These are phyloP conservation scores for Cadophora malorum DNA, from an alignment of 2,329 filamentous ascomycete genomes.

Conservation along the genomic window DNA sequence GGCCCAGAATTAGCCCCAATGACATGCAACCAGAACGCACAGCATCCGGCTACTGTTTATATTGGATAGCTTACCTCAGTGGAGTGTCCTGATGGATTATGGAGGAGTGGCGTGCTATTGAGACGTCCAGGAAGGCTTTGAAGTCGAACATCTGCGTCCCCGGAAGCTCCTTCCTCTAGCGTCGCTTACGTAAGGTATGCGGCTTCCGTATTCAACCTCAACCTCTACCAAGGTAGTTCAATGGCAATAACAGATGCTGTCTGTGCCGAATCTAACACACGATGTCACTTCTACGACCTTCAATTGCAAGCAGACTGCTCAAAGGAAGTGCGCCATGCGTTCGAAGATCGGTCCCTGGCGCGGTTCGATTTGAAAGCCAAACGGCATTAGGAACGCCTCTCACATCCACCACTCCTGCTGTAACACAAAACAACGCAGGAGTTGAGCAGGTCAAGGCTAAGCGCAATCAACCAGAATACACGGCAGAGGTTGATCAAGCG, in stretches of 20 bases:
- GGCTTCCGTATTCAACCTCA: background rate
- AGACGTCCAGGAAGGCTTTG: conserved; percentile 31
- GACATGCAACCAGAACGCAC: conserved; percentile 7
- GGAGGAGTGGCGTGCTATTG: conserved; percentile 32
- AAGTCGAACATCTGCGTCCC: conserved; percentile 26
- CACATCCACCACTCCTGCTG: conserved; percentile 46
- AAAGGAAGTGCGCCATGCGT: conserved; percentile 52
- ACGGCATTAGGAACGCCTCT: conserved; percentile 50
- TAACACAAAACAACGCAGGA: conserved; percentile 28
- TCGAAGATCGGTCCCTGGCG: conserved; percentile 48
- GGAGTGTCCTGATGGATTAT: conserved; percentile 40
- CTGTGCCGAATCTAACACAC: conserved; percentile 37
- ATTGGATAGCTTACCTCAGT: conserved; percentile 40
- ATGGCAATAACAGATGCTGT: background rate
- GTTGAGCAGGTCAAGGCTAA: conserved; percentile 30
- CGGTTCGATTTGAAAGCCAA: conserved; percentile 59
- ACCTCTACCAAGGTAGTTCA: background rate
- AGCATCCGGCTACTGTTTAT: background rate
- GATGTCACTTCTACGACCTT: conserved; percentile 72
- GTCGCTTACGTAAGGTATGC: background rate
- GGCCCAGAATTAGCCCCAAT: conserved; percentile 44
- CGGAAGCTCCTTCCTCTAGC: conserved; percentile 31
- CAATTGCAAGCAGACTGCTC: conserved; percentile 59
- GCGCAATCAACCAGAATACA: conserved; percentile 77
- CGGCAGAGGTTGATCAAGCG: conserved; percentile 81